phyloP scores from a whole-genome alignment of 495 filamentous ascomycete species.

The Pyronema omphalodes region DNA sequence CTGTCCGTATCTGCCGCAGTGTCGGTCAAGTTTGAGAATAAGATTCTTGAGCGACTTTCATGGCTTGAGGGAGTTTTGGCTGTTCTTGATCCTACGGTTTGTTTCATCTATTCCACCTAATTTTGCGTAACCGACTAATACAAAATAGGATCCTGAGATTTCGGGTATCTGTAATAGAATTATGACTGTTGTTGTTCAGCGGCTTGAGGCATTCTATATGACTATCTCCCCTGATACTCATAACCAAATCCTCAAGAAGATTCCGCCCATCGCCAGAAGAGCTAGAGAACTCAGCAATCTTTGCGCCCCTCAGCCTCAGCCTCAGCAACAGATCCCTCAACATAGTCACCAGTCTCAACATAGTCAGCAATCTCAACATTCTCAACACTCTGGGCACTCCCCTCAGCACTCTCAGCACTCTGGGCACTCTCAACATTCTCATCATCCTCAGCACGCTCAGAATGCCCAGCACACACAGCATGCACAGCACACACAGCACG shows the following conservation, averaged over 20 bases:
- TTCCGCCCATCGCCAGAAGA: slow-evolving; percentile 37
- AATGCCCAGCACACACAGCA: too few species aligned
- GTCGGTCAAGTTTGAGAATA: slow-evolving; percentile 46
- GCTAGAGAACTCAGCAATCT: slow-evolving; percentile 27
- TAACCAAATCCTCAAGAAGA: slow-evolving; percentile 43
- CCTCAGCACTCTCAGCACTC: too few species aligned
- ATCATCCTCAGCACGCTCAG: too few species aligned
- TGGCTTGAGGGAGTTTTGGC: slow-evolving; percentile 62
- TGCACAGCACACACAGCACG: too few species aligned
- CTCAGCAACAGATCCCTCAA: too few species aligned
- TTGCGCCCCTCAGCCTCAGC: too few species aligned
- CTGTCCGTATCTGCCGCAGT: slow-evolving; percentile 74
- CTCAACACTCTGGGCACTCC: too few species aligned
- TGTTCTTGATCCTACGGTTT: slow-evolving; percentile 32
- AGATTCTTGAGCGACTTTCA: slow-evolving; percentile 45
- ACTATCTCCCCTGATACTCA: slow-evolving; percentile 30
- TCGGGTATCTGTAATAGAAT: slow-evolving; percentile 52
- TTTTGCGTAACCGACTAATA: slow-evolving; percentile 3
- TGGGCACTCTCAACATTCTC: too few species aligned
- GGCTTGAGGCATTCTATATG: slow-evolving; percentile 54
- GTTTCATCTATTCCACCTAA: slow-evolving; percentile 14
- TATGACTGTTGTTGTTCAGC: slow-evolving; percentile 51
- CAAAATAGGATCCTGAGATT: slow-evolving; percentile 50
- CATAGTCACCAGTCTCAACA: too few species aligned
- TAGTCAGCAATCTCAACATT: too few species aligned